Evolutionary conservation across 192 early-diverging fungal species (phyloP).

Genomic region (Dissophora globulifera): DNA sequence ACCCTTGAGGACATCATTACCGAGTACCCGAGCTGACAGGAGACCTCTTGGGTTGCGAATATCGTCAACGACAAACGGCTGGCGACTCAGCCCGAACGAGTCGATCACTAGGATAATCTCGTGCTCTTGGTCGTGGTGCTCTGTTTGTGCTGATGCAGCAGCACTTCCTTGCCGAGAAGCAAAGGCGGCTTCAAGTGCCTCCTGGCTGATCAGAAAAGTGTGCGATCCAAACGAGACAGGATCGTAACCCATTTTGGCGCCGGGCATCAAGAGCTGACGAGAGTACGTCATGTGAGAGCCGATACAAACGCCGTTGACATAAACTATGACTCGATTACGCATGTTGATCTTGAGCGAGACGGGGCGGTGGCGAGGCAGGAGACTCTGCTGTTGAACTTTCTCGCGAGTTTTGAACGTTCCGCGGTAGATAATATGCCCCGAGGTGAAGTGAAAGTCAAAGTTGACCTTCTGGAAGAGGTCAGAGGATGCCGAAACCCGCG

Average conservation of each 20-base stretch:
- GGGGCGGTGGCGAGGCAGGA: conserved; percentile 18
- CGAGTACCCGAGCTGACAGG: conserved; percentile 69
- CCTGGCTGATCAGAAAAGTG: conserved; percentile 66
- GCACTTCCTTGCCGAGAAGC: too few relatives aligned
- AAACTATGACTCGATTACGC: conserved; percentile 76
- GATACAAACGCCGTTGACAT: conserved; percentile 76
- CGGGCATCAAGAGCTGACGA: conserved; percentile 60
- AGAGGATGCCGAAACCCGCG: conserved; percentile 4
- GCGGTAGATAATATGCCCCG: conserved; percentile 37
- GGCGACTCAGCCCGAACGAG: conserved; percentile 78
- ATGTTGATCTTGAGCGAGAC: conserved; percentile 72
- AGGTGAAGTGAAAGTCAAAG: conserved; percentile 38
- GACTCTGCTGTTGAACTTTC: background rate
- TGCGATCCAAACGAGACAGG: conserved; percentile 61
- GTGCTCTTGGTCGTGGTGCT: conserved; percentile 67
- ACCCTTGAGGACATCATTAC: conserved; percentile 57
- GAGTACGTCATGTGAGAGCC: conserved; percentile 87
- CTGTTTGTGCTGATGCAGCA: too few relatives aligned
- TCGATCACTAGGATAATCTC: conserved; percentile 78
- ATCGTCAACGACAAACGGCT: conserved; percentile 79
- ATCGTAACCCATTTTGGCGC: conserved; percentile 81
- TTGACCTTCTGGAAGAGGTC: conserved; percentile 28
- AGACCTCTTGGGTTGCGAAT: conserved; percentile 79
- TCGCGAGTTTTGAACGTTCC: conserved; percentile 30
- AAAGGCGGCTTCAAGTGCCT: conserved; percentile 43